Evolutionary conservation across 768 basidiomycete species (phyloP), one percentile per base, ranked within the genome.

Genomic region (Rhizopogon vesiculosus): DNA sequence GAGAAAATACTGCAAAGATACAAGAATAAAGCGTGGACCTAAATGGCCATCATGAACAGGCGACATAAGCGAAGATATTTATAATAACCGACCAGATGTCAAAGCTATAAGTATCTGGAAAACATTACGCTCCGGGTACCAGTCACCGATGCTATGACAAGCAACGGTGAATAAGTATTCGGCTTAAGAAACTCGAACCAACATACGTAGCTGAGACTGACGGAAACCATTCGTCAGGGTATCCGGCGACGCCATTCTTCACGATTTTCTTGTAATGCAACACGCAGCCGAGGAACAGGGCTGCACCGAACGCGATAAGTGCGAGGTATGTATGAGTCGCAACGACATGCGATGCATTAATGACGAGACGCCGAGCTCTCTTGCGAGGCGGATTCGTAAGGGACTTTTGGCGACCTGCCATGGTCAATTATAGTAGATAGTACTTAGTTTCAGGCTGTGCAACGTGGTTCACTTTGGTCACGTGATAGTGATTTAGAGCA

Each of bases 101-200:
- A 94, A 66, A 16, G 93, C 93, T 61, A 96, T 94, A 45, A 94
- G 74, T 38, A 94, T 82, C 59, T 96, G 93, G 62, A 93, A 95
- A 41, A 91, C 67, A 58, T 84, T 91, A 42, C 89, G 77, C 60
- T 94, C 90, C 38, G 91, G 91, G 59, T 87, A 91, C 87, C 90
- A 92, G 73, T 96, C 93, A 3, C 93, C 93, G 53, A 94, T 89
- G 6, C 91, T 93, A 42, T 35, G n/a, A 16, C 8, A 16, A 56
- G 33, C 42, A 41, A 43, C 41, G 12, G 29, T 33, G 0, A 49
- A 18, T 35, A 9, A 49, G 28, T 35, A 9, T 54, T 33, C 13
- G 18, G 48, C 16, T 1, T n/a, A 22, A 12, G 15, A 50, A 18
- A 28, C n/a, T 8, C 25, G 19, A 44, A 35, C 33, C 5, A 7